Evolutionary conservation across 1,139 yeast species (phyloP).

Genomic region (Protomyces gravidus): DNA sequence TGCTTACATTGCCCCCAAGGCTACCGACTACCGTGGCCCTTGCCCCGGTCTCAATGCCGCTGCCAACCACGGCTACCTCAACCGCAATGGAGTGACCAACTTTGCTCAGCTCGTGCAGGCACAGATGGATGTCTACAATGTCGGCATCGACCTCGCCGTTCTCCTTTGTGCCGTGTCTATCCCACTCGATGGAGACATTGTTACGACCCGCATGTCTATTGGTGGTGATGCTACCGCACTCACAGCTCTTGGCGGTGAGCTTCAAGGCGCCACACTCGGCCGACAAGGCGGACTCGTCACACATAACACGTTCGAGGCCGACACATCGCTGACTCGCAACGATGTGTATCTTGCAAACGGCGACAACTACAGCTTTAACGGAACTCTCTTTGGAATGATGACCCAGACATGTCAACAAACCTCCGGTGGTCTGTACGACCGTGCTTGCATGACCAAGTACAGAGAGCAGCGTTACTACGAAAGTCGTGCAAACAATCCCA

Average conservation of each 20-base stretch:
- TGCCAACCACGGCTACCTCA: slow-evolving; percentile 25
- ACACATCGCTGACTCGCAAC: slow-evolving; percentile 21
- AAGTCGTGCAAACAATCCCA: slow-evolving; percentile 7
- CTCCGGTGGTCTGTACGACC: slow-evolving; percentile 15
- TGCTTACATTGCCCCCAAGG: slow-evolving; percentile 14
- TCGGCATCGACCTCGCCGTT: slow-evolving; percentile 21
- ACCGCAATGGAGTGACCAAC: slow-evolving; percentile 23
- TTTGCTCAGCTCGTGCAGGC: slow-evolving; percentile 18
- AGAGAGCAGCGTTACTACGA: slow-evolving; percentile 17
- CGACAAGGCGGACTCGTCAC: slow-evolving; percentile 23
- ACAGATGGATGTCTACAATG: slow-evolving; percentile 15
- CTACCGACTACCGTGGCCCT: slow-evolving; percentile 21
- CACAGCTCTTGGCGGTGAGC: neutral
- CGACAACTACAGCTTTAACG: slow-evolving; percentile 25
- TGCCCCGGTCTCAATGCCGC: slow-evolving; percentile 26
- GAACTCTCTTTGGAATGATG: slow-evolving; percentile 21
- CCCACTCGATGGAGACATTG: slow-evolving; percentile 25
- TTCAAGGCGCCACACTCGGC: slow-evolving; percentile 1
- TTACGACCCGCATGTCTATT: slow-evolving; percentile 11
- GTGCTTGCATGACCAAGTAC: slow-evolving; percentile 19
- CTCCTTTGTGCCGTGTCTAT: slow-evolving; percentile 11
- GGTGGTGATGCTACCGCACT: slow-evolving; percentile 24
- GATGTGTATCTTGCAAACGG: slow-evolving; percentile 25
- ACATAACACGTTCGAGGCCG: slow-evolving; percentile 28
- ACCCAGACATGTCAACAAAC: slow-evolving; percentile 5